These are phyloP conservation scores for Petunia axillaris DNA, from an alignment of 257 asterid species.

Conservation along the genomic window DNA sequence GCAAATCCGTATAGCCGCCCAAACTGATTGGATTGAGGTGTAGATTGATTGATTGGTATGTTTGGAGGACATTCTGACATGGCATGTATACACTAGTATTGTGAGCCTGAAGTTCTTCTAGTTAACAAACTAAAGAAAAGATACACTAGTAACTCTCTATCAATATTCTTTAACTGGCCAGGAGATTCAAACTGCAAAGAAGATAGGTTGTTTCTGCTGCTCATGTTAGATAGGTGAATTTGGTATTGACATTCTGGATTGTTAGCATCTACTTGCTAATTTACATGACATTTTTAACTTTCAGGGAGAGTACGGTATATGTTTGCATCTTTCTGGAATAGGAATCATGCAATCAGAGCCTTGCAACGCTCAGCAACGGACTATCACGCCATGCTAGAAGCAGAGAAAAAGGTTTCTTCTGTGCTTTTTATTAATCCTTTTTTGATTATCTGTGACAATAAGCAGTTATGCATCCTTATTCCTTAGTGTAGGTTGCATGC, in stretches of 20 bases:
- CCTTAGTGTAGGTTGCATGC: conserved; percentile 16
- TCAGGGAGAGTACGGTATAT: conserved; percentile 93
- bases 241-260: neutral
- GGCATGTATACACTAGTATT: neutral
- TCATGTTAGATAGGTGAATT: neutral
- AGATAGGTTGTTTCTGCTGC: neutral
- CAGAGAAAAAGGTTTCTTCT: conserved; percentile 78
- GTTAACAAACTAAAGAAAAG: conserved; percentile 3
- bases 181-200: neutral
- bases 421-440: conserved; percentile 28
- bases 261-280: conserved; percentile 5
- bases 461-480: conserved; percentile 11
- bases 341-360: conserved; percentile 77
- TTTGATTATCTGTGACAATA: neutral
- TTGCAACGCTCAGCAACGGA: conserved; percentile 65
- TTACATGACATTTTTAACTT: conserved; percentile 33
- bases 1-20: neutral
- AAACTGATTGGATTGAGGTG: too few species aligned
- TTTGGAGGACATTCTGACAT: neutral
- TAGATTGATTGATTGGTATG: neutral
- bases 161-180: neutral
- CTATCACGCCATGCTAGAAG: conserved; percentile 68
- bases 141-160: neutral
- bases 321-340: conserved; percentile 97
- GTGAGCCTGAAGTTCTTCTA: neutral